These are phyloP conservation scores for Panus rudis DNA, from an alignment of 768 basidiomycete genomes.

Conservation along the genomic window DNA sequence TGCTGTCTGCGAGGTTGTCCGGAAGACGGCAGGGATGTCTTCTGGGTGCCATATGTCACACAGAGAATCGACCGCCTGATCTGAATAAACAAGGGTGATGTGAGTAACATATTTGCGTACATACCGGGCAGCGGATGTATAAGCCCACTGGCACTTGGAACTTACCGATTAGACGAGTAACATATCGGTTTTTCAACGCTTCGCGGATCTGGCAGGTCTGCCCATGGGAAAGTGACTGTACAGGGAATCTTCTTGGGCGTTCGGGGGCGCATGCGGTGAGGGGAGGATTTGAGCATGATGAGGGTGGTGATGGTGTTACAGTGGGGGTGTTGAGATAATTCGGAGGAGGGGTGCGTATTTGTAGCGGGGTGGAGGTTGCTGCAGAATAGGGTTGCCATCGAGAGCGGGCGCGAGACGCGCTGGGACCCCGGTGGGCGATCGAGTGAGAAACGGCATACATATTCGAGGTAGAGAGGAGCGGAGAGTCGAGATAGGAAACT, in stretches of 20 bases:
- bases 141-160: constrained; percentile 5
- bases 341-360: constrained; percentile 53
- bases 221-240: constrained; percentile 28
- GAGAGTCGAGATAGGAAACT: constrained; percentile 11
- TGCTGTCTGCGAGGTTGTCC: constrained; percentile 5
- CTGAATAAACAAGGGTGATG: constrained; percentile 28
- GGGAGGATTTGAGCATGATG: constrained; percentile 21
- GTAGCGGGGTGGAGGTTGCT: constrained; percentile 31
- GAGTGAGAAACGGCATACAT: constrained; percentile 38
- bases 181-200: constrained; percentile 56
- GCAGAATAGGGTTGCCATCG: constrained; percentile 76
- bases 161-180: constrained; percentile 65
- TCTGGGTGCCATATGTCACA: constrained; percentile 78
- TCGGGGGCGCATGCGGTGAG: constrained; percentile 27
- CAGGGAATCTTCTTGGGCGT: constrained; percentile 14
- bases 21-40: constrained; percentile 59
- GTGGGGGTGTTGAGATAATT: too few species aligned
- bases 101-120: too few species aligned
- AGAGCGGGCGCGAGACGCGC: constrained; percentile 53
- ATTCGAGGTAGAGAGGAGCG: constrained; percentile 4
- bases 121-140: constrained; percentile 8
- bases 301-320: constrained; percentile 40
- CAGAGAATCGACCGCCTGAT: constrained; percentile 73
- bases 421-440: constrained; percentile 66
- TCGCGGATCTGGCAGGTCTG: constrained; percentile 33